Base-by-base conservation (phyloP, 257 asterid genomes). In the Leptodermis oblonga region DNA sequence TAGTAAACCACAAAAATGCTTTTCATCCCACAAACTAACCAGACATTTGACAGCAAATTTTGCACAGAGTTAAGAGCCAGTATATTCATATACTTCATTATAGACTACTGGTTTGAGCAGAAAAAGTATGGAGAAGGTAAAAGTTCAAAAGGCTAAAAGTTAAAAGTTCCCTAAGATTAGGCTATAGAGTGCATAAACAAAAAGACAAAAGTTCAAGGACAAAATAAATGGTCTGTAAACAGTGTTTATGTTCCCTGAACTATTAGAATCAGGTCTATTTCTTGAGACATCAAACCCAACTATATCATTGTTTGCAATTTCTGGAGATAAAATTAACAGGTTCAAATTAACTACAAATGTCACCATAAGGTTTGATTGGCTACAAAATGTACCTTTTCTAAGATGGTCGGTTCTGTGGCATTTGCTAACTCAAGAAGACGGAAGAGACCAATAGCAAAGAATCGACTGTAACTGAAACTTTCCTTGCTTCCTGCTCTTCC, bases 381-480 rank as follows among this genome's bases (percentile, higher is more conserved):
- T 46, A 55, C 41, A 22, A 60, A 37, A 65, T 36, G 62, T 82
- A 90, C 97, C 96, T 88, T 90, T 31, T 88, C 97, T 60, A 93
- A 77, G 46, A 87, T 39, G 67, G 87, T 77, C 59, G 97, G 97
- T 66, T 93, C 99, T 36, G 95, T 76, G 66, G 95, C 90, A 82
- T 89, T 90, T 77, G 96, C 81, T 74, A 90, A 79, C 85, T 93
- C 99, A 70, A 93, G 97, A 73, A 93, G 78, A 53, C 96, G 96
- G 77, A 93, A 93, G 68, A 93, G 95, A 62, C 97, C 99, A 77
- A 93, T 86, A 2, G 97, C 96, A 83, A 90, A 88, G 85, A 93
- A 88, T 62, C 97, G 88, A 67, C 96, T 93, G 76, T 93, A 93
- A 80, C 96, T 87, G 84, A 90, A 93, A 68, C 74, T 75, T 22